Conservation (phyloP, 768 basidiomycete genomes). For the Russula abietina region DNA sequence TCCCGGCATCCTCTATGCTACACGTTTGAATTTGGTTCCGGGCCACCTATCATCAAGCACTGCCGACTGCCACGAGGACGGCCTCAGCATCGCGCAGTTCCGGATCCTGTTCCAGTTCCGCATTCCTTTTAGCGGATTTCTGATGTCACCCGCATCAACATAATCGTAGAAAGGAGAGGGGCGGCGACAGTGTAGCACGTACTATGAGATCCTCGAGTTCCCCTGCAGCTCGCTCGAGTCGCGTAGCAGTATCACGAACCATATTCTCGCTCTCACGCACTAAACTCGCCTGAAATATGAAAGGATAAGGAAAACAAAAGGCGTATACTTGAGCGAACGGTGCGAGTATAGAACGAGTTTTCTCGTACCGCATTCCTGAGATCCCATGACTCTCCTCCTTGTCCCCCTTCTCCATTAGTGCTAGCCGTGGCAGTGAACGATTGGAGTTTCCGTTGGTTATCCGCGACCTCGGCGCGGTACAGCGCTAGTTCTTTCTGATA, state of each 20-base stretch:
- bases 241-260: slow-evolving; percentile 59
- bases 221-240: slow-evolving; percentile 54
- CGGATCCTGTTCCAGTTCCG: slow-evolving; percentile 34
- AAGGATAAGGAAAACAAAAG: neutral
- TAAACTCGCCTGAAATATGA: slow-evolving; percentile 30
- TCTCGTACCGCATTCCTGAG: slow-evolving; percentile 62
- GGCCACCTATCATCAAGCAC: neutral
- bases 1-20: too few relatives aligned
- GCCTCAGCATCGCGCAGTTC: slow-evolving; percentile 46
- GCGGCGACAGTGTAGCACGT: slow-evolving; percentile 32
- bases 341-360: slow-evolving; percentile 8
- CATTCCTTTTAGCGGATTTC: slow-evolving; percentile 42
- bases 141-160: slow-evolving; percentile 24
- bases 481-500: slow-evolving; percentile 56
- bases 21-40: neutral
- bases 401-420: slow-evolving; percentile 31
- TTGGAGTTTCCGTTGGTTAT: slow-evolving; percentile 53
- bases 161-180: neutral
- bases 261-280: slow-evolving; percentile 73
- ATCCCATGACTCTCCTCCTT: slow-evolving; percentile 61
- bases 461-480: slow-evolving; percentile 61
- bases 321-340: neutral
- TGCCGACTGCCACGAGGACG: slow-evolving; percentile 38
- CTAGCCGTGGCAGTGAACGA: slow-evolving; percentile 46
- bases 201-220: slow-evolving; percentile 67